phyloP scores from a whole-genome alignment of 2,329 filamentous ascomycete species.

The Calonectria multiphialidica region DNA sequence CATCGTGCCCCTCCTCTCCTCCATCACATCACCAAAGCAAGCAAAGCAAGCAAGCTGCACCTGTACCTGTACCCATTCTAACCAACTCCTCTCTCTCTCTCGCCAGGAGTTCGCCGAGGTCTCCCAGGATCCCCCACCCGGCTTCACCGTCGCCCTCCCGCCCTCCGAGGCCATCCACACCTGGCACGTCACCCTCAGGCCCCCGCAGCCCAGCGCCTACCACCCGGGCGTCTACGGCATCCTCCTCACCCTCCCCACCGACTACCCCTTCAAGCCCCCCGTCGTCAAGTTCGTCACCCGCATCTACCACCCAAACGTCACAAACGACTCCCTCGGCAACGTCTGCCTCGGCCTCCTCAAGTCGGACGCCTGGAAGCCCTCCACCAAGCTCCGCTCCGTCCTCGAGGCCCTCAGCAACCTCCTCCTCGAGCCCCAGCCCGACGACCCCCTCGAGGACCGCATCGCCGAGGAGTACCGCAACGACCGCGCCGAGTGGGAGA shows the following conservation, averaged over 20 bases:
- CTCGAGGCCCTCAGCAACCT: constrained; percentile 82
- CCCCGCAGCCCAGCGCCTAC: constrained; percentile 61
- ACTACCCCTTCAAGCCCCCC: constrained; percentile 93
- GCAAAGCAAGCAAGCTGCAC: too few relatives aligned
- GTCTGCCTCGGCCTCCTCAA: constrained; percentile 90
- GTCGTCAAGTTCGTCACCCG: constrained; percentile 85
- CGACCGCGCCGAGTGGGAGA: constrained; percentile 77
- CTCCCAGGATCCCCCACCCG: constrained; percentile 58
- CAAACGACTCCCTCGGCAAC: constrained; percentile 85
- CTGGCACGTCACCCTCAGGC: constrained; percentile 63
- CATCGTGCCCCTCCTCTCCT: neutral
- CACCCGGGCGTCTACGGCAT: constrained; percentile 80
- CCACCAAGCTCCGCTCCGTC: constrained; percentile 80
- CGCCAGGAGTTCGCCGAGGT: constrained; percentile 66
- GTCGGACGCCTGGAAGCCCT: constrained; percentile 92
- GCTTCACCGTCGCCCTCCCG: constrained; percentile 61
- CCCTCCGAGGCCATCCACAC: constrained; percentile 62
- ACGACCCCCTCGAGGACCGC: constrained; percentile 87
- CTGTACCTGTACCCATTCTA: neutral
- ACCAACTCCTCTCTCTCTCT: neutral
- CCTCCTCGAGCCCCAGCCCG: constrained; percentile 84
- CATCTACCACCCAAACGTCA: constrained; percentile 96
- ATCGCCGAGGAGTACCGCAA: constrained; percentile 88
- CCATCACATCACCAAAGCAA: neutral
- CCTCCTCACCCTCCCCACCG: constrained; percentile 77